Evolutionary conservation across 768 basidiomycete species (phyloP).

Genomic region (Hortiboletus flavorubellus): DNA sequence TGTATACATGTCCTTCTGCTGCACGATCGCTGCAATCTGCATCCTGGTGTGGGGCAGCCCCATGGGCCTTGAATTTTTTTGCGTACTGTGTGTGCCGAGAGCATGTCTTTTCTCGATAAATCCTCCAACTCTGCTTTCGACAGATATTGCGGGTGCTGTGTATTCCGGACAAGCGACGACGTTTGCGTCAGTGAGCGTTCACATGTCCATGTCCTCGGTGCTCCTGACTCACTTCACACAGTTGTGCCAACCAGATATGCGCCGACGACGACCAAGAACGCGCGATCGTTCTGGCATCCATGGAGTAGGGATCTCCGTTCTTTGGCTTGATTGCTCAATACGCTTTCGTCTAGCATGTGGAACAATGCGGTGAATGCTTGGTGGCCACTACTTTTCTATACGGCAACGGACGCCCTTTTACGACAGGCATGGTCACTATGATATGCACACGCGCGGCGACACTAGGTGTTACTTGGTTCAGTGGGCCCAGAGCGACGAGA

Average conservation of each 20-base stretch:
- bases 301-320: constrained; percentile 51
- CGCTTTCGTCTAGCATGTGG: constrained; percentile 48
- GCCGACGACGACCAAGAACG: constrained; percentile 69
- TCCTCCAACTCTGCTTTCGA: not conserved
- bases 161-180: constrained; percentile 77
- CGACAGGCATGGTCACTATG: constrained; percentile 69
- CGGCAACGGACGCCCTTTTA: constrained; percentile 70
- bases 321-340: not conserved
- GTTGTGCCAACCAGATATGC: constrained; percentile 80
- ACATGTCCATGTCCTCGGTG: not conserved
- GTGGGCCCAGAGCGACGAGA: constrained; percentile 48
- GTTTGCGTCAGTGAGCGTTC: constrained; percentile 50
- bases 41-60: constrained; percentile 62
- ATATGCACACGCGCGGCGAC: constrained; percentile 57
- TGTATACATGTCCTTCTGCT: constrained; percentile 57
- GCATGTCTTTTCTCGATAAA: not conserved
- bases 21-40: constrained; percentile 51
- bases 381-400: constrained; percentile 72
- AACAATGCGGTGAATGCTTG: constrained; percentile 66
- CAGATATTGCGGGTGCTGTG: constrained; percentile 60
- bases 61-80: constrained; percentile 64
- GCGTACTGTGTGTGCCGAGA: constrained; percentile 57
- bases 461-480: no score
- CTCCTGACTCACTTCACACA: constrained; percentile 22
- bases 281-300: constrained; percentile 65